phyloP scores from a whole-genome alignment of 108 stramenopile genomes.

The Hondaea fermentalgiana region DNA sequence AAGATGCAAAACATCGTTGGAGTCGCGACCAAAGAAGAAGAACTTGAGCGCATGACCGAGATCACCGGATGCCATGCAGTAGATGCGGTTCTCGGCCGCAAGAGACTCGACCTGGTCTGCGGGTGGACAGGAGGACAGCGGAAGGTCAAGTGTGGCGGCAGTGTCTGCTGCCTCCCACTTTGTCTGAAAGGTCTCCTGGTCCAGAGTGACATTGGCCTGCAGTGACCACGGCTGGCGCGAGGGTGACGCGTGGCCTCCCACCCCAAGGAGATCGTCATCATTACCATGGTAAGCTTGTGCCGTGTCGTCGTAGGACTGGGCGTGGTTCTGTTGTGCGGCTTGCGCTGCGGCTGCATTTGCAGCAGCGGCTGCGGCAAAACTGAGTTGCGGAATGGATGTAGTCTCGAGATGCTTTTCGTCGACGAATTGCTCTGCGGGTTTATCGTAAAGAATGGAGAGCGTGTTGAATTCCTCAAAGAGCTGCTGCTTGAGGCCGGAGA shows the following conservation, averaged over 20 bases:
- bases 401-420: constrained; percentile 65
- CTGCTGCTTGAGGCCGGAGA: constrained; percentile 58
- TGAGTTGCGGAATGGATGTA: constrained; percentile 60
- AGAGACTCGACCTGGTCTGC: constrained; percentile 58
- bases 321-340: neutral
- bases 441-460: constrained; percentile 82
- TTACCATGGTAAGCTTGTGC: no score
- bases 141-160: constrained; percentile 45
- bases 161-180: constrained; percentile 69
- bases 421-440: constrained; percentile 76
- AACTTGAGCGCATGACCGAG: constrained; percentile 73
- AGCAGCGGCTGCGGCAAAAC: constrained; percentile 42
- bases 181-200: constrained; percentile 68
- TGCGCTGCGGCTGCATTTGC: neutral
- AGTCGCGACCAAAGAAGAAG: constrained; percentile 69
- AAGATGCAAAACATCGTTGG: neutral
- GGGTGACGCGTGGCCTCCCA: neutral
- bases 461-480: constrained; percentile 89
- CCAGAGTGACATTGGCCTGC: constrained; percentile 51
- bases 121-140: constrained; percentile 37
- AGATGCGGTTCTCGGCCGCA: constrained; percentile 43
- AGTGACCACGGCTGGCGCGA: constrained; percentile 27
- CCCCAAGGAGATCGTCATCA: constrained; percentile 54
- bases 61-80: constrained; percentile 84
- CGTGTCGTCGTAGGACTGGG: no score